Evolutionary conservation across 257 asterid genomes (phyloP), one percentile per base, ranked within the genome.

Genomic region (Fraxinus cuspidata): DNA sequence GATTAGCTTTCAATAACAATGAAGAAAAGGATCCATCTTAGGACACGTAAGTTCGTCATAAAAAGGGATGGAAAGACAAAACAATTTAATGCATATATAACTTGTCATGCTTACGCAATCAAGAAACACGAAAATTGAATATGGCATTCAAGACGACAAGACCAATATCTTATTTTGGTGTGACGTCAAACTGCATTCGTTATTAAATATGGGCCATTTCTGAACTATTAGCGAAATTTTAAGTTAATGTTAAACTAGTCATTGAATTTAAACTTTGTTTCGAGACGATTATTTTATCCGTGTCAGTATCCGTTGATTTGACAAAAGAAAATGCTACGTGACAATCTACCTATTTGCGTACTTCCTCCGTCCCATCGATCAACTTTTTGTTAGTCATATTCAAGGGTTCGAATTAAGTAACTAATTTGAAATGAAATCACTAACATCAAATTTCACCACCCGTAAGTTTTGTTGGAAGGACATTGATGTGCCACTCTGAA

Each of bases 321-420:
- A 10, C 53, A 44, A 44, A 44, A 12, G 6, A 44, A 44, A 44
- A 44, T 44, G 0, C 0, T 1, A 44, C 0, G 53, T 44, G 4
- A 44, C 51, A 44, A 11, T 44, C 3, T 44, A 44, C 19, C 13
- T 42, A 40, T 38, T 38, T 38, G 47, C 47, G 15, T 40, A 10
- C 49, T 40, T 37, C 1, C 11, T 5, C 15, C 2, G 11, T 37
- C 2, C 0, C 7, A 0, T 38, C 2, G 1, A 35, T 5, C 2
- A 7, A 1, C 11, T 8, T 37, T 37, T 37, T 37, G 0, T 37
- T 37, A 1, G 2, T 37, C 12, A 8, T 37, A 8, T 37, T 8
- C 2, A 8, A 8, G 12, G 12, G 42, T 37, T 37, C 1, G 0
- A 0, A 0, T 1, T 4, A 8, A 37, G 12, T 8, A 0, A 0